Base-by-base conservation (phyloP, 768 basidiomycete species). In the Phallus indusiatus region DNA sequence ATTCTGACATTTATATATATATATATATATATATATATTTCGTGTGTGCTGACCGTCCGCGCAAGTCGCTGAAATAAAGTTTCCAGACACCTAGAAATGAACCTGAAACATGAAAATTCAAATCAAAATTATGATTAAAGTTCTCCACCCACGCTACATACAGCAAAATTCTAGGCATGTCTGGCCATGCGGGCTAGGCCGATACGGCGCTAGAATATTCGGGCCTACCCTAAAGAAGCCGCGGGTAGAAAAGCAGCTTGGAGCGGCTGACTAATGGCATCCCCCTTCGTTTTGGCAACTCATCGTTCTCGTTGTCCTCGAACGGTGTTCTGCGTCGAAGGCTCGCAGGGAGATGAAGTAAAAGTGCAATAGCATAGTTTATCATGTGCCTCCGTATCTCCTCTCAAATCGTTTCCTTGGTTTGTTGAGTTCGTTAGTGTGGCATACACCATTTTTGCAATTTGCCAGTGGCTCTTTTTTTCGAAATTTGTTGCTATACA, bases 281-380 rank as follows among this genome's bases (percentile, higher is more conserved):
- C 28, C 57, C 57, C 57, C 57, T 42, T 59, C 50, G 72, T 62
- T 78, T 73, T 77, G 65, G 68, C 67, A 72, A 76, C 53, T 75
- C 70, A 76, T 76, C 73, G 71, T 65, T 68, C 66, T 73, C 67
- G 59, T 62, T 56, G 52, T 20, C 56, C 61, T 75, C 72, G 67
- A 69, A 68, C 72, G 74, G 72, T 66, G 73, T 66, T 67, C 69
- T 74, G 74, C 68, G 68, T 73, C 69, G 75, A 56, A 75, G 72
- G 86, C 85, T 88, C 86, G 86, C 87, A 88, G 87, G 84, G 55
- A 89, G 85, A 89, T 86, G 83, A 83, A 89, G 67, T 85, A 84
- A 83, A 82, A 84, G 87, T 79, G 87, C 87, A 86, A 69, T 83
- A 28, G 86, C 86, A 88, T 88, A 86, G 80, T 78, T 75, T 83